Evolutionary conservation across 2,329 filamentous ascomycete genomes (phyloP).

Genomic region (Ambrosiella beaveri): DNA sequence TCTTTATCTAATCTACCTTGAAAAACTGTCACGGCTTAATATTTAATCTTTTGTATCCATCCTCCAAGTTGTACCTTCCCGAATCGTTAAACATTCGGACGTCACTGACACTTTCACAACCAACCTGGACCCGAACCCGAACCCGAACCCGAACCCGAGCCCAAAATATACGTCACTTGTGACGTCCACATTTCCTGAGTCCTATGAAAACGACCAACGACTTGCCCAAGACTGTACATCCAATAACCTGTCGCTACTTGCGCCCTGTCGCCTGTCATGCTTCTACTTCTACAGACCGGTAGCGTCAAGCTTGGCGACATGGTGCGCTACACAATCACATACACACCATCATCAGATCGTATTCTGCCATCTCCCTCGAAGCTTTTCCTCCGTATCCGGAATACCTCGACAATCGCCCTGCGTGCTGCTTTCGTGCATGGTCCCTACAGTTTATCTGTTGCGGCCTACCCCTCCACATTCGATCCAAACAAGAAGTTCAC

Average conservation of each 20-base stretch:
- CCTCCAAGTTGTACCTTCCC: too few relatives aligned
- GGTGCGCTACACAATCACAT: constrained; percentile 79
- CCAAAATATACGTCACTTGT: too few relatives aligned
- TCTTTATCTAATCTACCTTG: too few relatives aligned
- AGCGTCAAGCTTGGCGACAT: constrained; percentile 90
- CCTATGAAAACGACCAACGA: too few relatives aligned
- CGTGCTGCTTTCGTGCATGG: constrained; percentile 93
- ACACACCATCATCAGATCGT: constrained; percentile 74
- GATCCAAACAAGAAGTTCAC: constrained; percentile 65
- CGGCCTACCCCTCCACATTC: constrained; percentile 70
- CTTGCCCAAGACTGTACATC: too few relatives aligned
- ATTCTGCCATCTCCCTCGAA: constrained; percentile 71
- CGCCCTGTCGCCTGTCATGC: constrained; percentile 39
- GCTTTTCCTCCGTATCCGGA: constrained; percentile 76
- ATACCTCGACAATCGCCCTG: constrained; percentile 75
- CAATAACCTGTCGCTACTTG: not conserved
- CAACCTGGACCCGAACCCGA: too few relatives aligned
- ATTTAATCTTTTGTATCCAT: too few relatives aligned
- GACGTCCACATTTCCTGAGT: too few relatives aligned
- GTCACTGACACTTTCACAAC: too few relatives aligned
- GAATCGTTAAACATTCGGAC: too few relatives aligned
- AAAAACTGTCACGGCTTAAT: too few relatives aligned
- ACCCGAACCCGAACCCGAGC: too few relatives aligned
- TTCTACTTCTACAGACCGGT: constrained; percentile 79
- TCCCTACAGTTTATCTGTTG: constrained; percentile 77